Percentiles rank a stretch among this genome's conserved stretches.
Conservation (phyloP, 179 eudicot genomes). For the Silene noctiflora region DNA sequence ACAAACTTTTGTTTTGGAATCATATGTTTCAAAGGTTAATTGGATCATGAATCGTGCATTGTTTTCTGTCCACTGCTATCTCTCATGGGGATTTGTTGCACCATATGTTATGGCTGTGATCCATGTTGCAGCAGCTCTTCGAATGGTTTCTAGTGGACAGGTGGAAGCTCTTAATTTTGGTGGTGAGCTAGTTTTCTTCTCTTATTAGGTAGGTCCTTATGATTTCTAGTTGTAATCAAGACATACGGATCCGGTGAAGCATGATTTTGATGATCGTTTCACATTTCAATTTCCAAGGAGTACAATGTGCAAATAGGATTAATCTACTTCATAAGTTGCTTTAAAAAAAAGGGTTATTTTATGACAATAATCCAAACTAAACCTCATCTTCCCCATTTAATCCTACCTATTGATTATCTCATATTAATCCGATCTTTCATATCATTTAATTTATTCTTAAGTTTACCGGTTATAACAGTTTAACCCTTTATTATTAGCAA, state of each 20-base stretch:
- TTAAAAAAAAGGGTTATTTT: no score
- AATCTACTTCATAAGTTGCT: no score
- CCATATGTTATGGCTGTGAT: constrained; percentile 79
- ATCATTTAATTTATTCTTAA: no score
- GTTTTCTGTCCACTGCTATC: constrained; percentile 81
- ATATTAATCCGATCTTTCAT: no score
- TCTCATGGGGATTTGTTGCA: constrained; percentile 93
- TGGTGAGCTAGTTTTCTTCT: constrained; percentile 48
- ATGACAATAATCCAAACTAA: no score
- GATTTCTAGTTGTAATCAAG: background rate
- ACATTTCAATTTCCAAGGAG: background rate
- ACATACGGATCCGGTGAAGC: background rate
- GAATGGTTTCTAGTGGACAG: constrained; percentile 37
- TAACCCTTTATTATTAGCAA: no score
- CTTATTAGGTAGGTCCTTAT: constrained; percentile 12
- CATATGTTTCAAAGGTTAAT: constrained; percentile 72
- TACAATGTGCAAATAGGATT: no score
- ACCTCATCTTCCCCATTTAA: no score
- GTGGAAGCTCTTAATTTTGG: constrained; percentile 43
- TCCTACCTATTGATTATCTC: no score
- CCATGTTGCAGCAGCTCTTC: constrained; percentile 75
- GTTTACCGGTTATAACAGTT: no score
- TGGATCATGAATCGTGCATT: constrained; percentile 92
- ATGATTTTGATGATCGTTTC: background rate
- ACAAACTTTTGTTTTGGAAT: constrained; percentile 95